A percentile compares a stretch with the other conserved stretches of the same genome.
These are phyloP conservation scores for Phytophthora pistaciae DNA, from an alignment of 352 stramenopile species.

Conservation along the genomic window DNA sequence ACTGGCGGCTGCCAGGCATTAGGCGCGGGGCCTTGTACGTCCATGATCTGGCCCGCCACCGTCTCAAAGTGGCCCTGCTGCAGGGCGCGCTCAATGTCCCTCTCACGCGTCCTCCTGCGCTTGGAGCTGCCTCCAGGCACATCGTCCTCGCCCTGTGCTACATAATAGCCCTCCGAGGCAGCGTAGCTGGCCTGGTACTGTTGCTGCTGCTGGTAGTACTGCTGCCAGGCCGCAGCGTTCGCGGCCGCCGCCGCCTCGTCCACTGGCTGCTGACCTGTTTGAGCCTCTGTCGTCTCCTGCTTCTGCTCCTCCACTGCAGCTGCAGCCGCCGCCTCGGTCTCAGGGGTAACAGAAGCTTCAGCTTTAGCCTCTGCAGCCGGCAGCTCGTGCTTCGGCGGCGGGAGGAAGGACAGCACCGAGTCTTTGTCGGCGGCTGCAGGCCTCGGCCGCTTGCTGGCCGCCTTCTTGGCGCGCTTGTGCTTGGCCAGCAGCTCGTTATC, in stretches of 20 bases:
- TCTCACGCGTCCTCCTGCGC: constrained; percentile 61
- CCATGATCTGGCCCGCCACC: constrained; percentile 67
- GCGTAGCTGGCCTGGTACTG: constrained; percentile 43
- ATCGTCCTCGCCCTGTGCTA: constrained; percentile 47
- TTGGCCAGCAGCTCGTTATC: constrained; percentile 59
- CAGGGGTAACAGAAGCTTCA: not conserved
- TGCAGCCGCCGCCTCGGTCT: not conserved
- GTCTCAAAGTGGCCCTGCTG: constrained; percentile 74
- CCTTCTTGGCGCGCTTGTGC: constrained; percentile 54
- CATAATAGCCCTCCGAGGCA: constrained; percentile 32
- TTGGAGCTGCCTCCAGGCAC: constrained; percentile 50
- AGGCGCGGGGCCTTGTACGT: constrained; percentile 61
- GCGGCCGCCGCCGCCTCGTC: constrained; percentile 19
- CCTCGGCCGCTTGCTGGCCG: constrained; percentile 44
- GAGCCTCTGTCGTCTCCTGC: not conserved
- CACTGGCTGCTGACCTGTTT: constrained; percentile 24
- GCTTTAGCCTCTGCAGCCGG: constrained; percentile 14
- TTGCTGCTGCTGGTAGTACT: constrained; percentile 52
- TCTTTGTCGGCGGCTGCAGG: not conserved
- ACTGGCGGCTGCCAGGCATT: constrained; percentile 65
- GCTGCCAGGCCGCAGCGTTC: constrained; percentile 42
- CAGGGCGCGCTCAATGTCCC: constrained; percentile 75
- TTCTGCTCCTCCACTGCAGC: constrained; percentile 4
- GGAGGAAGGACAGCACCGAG: constrained; percentile 65
- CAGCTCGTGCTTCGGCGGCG: constrained; percentile 61